Conservation (phyloP, 257 asterid genomes). For the Solanum tarapatanum region DNA sequence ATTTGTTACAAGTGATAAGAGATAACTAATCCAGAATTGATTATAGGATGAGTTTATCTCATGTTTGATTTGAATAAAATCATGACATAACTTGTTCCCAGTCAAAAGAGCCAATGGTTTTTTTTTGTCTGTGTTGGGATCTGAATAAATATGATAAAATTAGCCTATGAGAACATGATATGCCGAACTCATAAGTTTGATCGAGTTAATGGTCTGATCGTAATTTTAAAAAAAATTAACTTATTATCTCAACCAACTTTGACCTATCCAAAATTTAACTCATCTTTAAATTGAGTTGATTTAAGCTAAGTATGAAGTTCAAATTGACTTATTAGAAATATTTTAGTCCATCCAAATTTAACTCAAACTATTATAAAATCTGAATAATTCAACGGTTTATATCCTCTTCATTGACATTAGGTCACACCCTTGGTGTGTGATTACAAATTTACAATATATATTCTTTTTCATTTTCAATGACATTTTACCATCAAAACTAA, state of each 20-base stretch:
- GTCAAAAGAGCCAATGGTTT: background rate
- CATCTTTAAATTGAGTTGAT: background rate
- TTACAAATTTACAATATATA: background rate
- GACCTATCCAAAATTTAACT: background rate
- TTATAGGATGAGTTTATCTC: too few species aligned
- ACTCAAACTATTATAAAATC: background rate
- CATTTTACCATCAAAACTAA: background rate
- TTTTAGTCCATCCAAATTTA: background rate
- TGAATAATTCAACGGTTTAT: background rate
- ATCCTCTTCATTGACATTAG: background rate
- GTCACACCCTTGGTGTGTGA: background rate
- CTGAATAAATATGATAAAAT: background rate
- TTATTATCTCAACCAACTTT: background rate
- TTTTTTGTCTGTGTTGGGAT: background rate
- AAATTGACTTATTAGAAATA: background rate
- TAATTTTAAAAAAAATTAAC: background rate
- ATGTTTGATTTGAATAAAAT: background rate
- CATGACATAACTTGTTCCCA: background rate
- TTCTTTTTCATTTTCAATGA: background rate
- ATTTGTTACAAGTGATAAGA: background rate
- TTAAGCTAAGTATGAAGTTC: background rate
- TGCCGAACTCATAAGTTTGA: background rate
- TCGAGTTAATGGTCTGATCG: background rate
- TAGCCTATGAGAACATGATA: background rate
- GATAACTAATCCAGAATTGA: background rate